Percentiles rank a stretch among this genome's conserved stretches.
These are phyloP conservation scores for Polyplosphaeria fusca DNA, from an alignment of 495 filamentous ascomycete genomes.

Conservation along the genomic window DNA sequence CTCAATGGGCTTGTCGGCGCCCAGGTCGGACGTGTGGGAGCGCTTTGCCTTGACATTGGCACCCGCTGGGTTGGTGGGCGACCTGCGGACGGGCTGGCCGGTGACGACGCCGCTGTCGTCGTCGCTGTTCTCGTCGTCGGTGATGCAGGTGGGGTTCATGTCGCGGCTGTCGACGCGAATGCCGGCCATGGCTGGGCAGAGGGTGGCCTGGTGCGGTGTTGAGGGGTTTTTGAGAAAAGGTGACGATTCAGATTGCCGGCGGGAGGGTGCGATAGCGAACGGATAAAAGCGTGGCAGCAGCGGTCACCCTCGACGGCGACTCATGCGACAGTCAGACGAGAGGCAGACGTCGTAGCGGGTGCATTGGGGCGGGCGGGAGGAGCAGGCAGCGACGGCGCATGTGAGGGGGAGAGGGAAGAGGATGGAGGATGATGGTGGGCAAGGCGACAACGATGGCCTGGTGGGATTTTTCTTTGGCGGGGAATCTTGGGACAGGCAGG, in stretches of 20 bases:
- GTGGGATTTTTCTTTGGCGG: too few species aligned
- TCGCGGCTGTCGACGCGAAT: background rate
- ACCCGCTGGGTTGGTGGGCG: conserved; percentile 37
- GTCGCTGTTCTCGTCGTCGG: conserved; percentile 57
- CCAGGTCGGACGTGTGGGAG: conserved; percentile 44
- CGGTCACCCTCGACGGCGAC: too few species aligned
- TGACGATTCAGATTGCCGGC: conserved; percentile 14
- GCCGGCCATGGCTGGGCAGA: conserved; percentile 23
- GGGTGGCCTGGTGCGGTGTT: conserved; percentile 1
- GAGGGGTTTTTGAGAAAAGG: background rate
- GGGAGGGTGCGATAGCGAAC: conserved; percentile 26
- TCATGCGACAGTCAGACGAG: too few species aligned
- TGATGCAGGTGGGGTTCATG: conserved; percentile 48
- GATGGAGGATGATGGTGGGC: too few species aligned
- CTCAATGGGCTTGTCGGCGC: conserved; percentile 17
- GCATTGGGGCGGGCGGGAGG: too few species aligned
- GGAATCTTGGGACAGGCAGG: too few species aligned
- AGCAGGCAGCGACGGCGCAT: too few species aligned
- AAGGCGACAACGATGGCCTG: too few species aligned
- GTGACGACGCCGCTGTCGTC: conserved; percentile 38
- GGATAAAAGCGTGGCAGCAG: too few species aligned
- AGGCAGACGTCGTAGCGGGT: too few species aligned
- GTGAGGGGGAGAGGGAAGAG: too few species aligned
- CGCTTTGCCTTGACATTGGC: conserved; percentile 56
- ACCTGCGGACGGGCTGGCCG: conserved; percentile 37